Evolutionary conservation across 768 basidiomycete species (phyloP), one percentile per base, ranked within the genome.

Genomic region (Galerina sulciceps): DNA sequence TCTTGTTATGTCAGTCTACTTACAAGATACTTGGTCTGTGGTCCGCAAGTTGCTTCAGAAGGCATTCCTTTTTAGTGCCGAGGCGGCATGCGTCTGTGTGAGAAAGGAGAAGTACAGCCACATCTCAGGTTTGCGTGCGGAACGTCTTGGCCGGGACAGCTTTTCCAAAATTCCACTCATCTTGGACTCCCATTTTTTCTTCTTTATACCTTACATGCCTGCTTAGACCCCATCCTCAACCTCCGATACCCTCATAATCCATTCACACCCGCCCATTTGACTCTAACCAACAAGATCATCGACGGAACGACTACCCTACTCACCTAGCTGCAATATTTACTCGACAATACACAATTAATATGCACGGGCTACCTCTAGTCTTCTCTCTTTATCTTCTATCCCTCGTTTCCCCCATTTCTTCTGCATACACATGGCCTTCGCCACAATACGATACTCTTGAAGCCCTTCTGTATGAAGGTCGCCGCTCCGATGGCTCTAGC

Each of bases 401-500:
- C 47, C 57, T 68, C 62, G 22, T 65, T 59, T 52, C 61, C 41
- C 59, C 61, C 43, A 54, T 62, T 42, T 43, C 61, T 49, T 62
- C 60, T 42, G 67, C 72, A 9, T 74, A 75, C 57, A 64, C 62
- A 57, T 75, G 72, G 71, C 73, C 73, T n/a, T 73, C 73, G 48
- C 72, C 72, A 4, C 74, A 74, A 60, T 76, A 76, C 56, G 72
- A 76, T 31, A 68, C 73, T 37, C 67, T 76, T 11, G 74, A 76
- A 55, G 67, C 58, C 6, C 65, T 76, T 11, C 57, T 76, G 17
- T 76, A 68, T 55, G 72, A 74, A 65, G 73, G 73, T 13, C 65
- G 70, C 38, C 64, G 69, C 26, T 66, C 70, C 8, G 74, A 73
- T 45, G 72, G 71, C 26, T 73, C 71, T 14, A 73, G 71, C 61